Evolutionary conservation across 495 filamentous ascomycete species (phyloP).

Genomic region (Friedmanniomyces simplex): DNA sequence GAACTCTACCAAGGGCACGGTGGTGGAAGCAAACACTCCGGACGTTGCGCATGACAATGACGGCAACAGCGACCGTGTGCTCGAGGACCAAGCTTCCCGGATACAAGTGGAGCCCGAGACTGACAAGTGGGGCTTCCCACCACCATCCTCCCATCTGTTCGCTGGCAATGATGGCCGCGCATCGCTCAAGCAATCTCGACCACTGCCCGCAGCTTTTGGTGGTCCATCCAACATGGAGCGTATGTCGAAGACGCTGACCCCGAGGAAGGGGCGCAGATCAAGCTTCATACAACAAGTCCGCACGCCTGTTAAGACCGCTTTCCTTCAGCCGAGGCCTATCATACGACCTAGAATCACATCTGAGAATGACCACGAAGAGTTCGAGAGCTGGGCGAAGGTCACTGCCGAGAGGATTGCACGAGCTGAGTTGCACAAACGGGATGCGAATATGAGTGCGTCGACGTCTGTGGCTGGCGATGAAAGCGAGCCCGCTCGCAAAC

Average conservation of each 20-base stretch:
- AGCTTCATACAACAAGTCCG: not conserved
- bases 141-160: constrained; percentile 24
- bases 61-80: constrained; percentile 31
- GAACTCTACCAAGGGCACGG: constrained; percentile 19
- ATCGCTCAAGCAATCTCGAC: constrained; percentile 26
- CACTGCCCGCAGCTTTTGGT: not conserved
- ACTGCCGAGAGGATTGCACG: constrained; percentile 4
- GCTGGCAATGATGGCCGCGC: constrained; percentile 37
- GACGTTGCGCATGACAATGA: no score
- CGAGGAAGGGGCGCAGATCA: not conserved
- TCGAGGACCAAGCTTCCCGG: constrained; percentile 23
- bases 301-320: not conserved
- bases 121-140: constrained; percentile 47
- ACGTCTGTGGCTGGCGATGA: not conserved
- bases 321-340: not conserved
- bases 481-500: not conserved
- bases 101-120: not conserved
- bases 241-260: not conserved
- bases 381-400: not conserved
- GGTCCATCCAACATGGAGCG: not conserved
- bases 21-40: no score
- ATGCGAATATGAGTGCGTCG: not conserved
- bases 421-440: not conserved
- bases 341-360: not conserved
- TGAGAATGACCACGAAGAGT: not conserved